Conservation (phyloP, 495 filamentous ascomycete species). For the Letharia columbiana region DNA sequence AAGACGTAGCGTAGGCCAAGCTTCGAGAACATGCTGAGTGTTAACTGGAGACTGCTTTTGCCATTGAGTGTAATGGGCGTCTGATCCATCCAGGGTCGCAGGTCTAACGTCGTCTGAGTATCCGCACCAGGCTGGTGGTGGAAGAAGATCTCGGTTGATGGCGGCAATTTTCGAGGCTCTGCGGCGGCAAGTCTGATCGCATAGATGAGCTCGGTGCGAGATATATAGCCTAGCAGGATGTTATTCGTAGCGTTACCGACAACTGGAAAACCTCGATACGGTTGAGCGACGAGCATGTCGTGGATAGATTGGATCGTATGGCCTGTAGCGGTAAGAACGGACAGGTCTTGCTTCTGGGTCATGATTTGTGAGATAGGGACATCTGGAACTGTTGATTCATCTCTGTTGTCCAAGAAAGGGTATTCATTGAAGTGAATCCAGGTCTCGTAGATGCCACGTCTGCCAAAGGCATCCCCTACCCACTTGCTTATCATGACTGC, state of each 20-base stretch:
- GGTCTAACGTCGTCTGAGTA: slow-evolving; percentile 67
- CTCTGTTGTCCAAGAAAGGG: slow-evolving; percentile 89
- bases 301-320: slow-evolving; percentile 74
- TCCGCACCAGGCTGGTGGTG: slow-evolving; percentile 74
- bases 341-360: slow-evolving; percentile 84
- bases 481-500: slow-evolving; percentile 99
- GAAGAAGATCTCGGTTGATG: slow-evolving; percentile 75
- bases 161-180: slow-evolving; percentile 46
- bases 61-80: slow-evolving; percentile 85
- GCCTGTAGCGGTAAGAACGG: slow-evolving; percentile 75
- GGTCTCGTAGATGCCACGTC: slow-evolving; percentile 90
- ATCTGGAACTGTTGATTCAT: slow-evolving; percentile 74
- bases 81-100: slow-evolving; percentile 96
- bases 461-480: slow-evolving; percentile 94
- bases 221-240: slow-evolving; percentile 82
- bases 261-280: slow-evolving; percentile 88
- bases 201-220: slow-evolving; percentile 78
- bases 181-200: slow-evolving; percentile 54
- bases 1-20: slow-evolving; percentile 85
- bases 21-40: slow-evolving; percentile 85
- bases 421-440: slow-evolving; percentile 98
- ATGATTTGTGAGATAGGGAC: slow-evolving; percentile 77
- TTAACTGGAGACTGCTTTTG: slow-evolving; percentile 64
- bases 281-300: slow-evolving; percentile 58
- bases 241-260: slow-evolving; percentile 61